Evolutionary conservation across 192 early-diverging fungal species (phyloP).

Genomic region (Glomus cerebriforme): DNA sequence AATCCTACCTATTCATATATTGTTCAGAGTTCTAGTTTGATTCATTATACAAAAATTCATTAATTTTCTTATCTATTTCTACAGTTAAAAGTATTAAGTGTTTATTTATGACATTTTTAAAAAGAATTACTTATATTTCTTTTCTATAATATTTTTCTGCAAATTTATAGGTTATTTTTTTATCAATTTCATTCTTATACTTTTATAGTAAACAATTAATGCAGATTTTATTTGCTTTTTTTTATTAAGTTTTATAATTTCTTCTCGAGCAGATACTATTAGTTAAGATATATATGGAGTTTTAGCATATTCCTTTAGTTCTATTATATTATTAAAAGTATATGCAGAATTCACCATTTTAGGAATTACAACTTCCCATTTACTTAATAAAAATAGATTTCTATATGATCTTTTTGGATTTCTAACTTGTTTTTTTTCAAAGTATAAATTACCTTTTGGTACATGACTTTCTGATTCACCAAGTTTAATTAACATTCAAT

Average conservation of each 20-base stretch:
- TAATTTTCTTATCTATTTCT: conserved; percentile 2
- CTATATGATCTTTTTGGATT: too few species aligned
- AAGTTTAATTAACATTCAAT: too few species aligned
- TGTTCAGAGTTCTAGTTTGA: too few species aligned
- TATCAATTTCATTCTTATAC: not conserved
- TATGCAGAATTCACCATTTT: too few species aligned
- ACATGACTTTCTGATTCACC: too few species aligned
- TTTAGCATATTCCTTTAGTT: too few species aligned
- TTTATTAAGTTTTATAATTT: conserved; percentile 4
- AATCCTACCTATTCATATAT: too few species aligned
- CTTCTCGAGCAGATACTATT: not conserved
- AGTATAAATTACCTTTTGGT: too few species aligned
- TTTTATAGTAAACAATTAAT: not conserved
- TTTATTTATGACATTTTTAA: not conserved
- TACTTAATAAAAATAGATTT: too few species aligned
- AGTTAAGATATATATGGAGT: not conserved
- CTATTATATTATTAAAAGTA: too few species aligned
- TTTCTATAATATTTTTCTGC: not conserved
- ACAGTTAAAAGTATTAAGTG: not conserved
- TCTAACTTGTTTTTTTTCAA: too few species aligned
- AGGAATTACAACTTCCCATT: too few species aligned
- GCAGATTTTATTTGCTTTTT: conserved; percentile 14
- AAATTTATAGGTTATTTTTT: not conserved
- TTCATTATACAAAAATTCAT: not conserved
- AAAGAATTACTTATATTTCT: not conserved